phyloP scores from a whole-genome alignment of 352 stramenopile genomes.

The Globisporangium cylindrosporum region DNA sequence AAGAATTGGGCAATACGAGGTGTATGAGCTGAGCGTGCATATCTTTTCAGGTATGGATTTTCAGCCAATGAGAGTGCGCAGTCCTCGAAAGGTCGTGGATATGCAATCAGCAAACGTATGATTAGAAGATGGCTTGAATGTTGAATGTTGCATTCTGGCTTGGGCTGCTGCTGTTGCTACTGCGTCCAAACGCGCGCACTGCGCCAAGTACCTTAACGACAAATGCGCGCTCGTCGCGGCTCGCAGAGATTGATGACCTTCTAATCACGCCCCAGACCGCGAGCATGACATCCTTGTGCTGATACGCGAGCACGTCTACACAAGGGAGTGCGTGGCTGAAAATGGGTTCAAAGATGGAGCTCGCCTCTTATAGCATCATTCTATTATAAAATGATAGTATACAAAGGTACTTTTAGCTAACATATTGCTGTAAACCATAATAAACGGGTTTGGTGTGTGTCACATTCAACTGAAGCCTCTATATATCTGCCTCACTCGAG shows the following conservation, averaged over 20 bases:
- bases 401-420: too few species aligned
- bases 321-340: background rate
- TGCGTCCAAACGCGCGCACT: background rate
- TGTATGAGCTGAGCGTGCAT: too few species aligned
- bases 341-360: too few species aligned
- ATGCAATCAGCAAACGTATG: background rate
- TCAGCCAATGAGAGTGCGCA: background rate
- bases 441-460: too few species aligned
- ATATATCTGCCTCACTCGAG: too few species aligned
- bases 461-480: too few species aligned
- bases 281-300: background rate
- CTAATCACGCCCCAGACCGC: background rate
- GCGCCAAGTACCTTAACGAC: background rate
- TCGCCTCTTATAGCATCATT: too few species aligned
- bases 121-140: background rate
- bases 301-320: background rate
- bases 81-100: conserved; percentile 11
- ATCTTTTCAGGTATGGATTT: background rate
- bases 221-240: background rate
- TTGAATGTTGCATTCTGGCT: background rate
- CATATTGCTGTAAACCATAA: too few species aligned
- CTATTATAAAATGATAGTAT: too few species aligned
- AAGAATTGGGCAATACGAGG: too few species aligned
- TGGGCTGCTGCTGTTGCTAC: background rate
- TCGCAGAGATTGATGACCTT: background rate